A percentile compares a stretch with the other conserved stretches of the same genome.
Evolutionary conservation across 805 yeast genomes (phyloP).

Genomic region (Ogataea wickerhamii): DNA sequence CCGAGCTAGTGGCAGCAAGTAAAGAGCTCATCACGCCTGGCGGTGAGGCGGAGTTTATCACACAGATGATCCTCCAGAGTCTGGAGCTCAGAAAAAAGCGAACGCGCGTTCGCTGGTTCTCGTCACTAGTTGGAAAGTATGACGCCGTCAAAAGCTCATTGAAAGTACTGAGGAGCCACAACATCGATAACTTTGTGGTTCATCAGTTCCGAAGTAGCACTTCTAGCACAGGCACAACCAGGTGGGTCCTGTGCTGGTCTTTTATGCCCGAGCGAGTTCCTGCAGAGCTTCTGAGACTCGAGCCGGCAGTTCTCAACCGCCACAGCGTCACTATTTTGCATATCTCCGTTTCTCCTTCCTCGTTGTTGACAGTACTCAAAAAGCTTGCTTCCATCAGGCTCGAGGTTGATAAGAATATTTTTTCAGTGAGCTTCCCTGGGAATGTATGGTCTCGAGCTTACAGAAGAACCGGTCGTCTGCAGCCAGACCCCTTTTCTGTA

Average conservation of each 20-base stretch:
- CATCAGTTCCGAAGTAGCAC: constrained; percentile 29
- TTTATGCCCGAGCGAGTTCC: constrained; percentile 20
- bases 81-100: constrained; percentile 4
- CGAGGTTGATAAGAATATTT: background rate
- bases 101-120: constrained; percentile 33
- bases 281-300: constrained; percentile 8
- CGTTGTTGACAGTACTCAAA: background rate
- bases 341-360: background rate
- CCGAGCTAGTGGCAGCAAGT: constrained; percentile 30
- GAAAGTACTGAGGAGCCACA: constrained; percentile 5
- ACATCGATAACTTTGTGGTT: constrained; percentile 28
- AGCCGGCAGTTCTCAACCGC: background rate
- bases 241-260: constrained; percentile 41
- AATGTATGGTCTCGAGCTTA: constrained; percentile 32
- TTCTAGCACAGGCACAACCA: constrained; percentile 21
- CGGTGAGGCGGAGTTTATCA: constrained; percentile 43
- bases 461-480: constrained; percentile 11
- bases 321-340: background rate
- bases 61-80: constrained; percentile 34
- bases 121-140: constrained; percentile 31
- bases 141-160: constrained; percentile 14
- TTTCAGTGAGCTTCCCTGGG: constrained; percentile 5
- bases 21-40: constrained; percentile 42
- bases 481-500: constrained; percentile 9
- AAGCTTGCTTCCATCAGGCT: background rate